Evolutionary conservation across 208 protist genomes (phyloP), one percentile per base, ranked within the genome.

Genomic region (Trypanosomatidae sp.): DNA sequence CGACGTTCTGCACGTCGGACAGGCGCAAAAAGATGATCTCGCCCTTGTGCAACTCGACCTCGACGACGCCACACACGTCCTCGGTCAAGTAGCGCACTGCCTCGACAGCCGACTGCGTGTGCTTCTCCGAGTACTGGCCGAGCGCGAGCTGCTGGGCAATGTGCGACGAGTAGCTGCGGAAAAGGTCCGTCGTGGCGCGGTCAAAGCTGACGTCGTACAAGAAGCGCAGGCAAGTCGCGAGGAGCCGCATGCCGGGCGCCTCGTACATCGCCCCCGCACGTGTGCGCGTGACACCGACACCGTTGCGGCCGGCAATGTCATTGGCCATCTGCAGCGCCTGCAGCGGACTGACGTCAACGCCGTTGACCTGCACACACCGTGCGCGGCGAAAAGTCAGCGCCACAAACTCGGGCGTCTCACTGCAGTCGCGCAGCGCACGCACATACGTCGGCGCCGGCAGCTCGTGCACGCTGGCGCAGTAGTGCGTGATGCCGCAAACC

Each of bases 161-260:
- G 67, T 91, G 80, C 25, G 53, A 56, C 7, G 77, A 90, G 63
- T 92, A 84, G 24, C 59, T 56, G 47, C 60, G 60, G 63, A 95
- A 94, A 23, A 93, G 58, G 30, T 89, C 63, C 11, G 55, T 52
- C 3, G 73, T 59, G 8, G 66, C 23, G 46, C 78, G 66, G 56
- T 94, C 88, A 40, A 94, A 86, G 51, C 57, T 81, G 11, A 88
- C 79, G 32, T 95, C 84, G 63, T 91, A 93, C 6, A 95, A 53
- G 51, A 70, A 91, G 23, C 61, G 56, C 35, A 93, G 66, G 32
- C 75, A 69, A 4, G 52, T 54, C 7, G 75, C 48, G 43, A 95
- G 85, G 6, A 95, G 67, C 15, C 44, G 33, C 88, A 95, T 95
- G 35, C 88, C 88, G 0, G 88, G 88, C 1, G 88, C 67, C 59